Evolutionary conservation across 2,329 filamentous ascomycete species (phyloP), one percentile per base, ranked within the genome.

Genomic region (Pseudogymnoascus pannorum): DNA sequence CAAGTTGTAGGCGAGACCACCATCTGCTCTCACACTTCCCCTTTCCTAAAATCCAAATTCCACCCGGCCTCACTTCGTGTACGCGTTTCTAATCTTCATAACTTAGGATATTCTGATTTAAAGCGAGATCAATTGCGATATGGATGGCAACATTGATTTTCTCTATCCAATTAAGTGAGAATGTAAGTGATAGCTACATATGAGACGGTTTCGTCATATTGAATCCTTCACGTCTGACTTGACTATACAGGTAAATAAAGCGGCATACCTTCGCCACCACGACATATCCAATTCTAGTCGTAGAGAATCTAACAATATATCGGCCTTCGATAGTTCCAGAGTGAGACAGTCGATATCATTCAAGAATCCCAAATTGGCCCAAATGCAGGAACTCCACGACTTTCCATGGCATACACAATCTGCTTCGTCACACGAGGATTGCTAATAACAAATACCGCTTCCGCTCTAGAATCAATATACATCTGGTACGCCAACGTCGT

Each of bases 351-450:
- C 14, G 24, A 20, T 26, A 54, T 24, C 26, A 9, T 24, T 65
- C 54, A 69, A n/a, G 68, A 70, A 66, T 75, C 73, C 69, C 71
- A 75, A 48, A 75, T 72, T 29, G 72, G 70, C 5, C 72, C 73
- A 66, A 69, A 75, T 9, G 73, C 71, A 24, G 72, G 68, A 29
- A 75, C 65, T 0, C 74, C 74, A 36, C 73, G 66, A 48, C 66
- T 67, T 63, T 75, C 73, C 69, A 76, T 68, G 61, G 70, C 74
- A 65, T 74, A 74, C 9, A 76, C 74, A 16, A 75, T 68, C 57
- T 72, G 66, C 58, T 70, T 70, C 11, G 74, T 75, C 62, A 75
- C 60, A 33, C 66, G 67, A 60, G 70, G 68, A 59, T 76, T 75
- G 51, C 69, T 71, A 58, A 76, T 72, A 57, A 71, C 66, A 61